Conservation (phyloP, 768 basidiomycete genomes). For the Lyophyllum shimeji region DNA sequence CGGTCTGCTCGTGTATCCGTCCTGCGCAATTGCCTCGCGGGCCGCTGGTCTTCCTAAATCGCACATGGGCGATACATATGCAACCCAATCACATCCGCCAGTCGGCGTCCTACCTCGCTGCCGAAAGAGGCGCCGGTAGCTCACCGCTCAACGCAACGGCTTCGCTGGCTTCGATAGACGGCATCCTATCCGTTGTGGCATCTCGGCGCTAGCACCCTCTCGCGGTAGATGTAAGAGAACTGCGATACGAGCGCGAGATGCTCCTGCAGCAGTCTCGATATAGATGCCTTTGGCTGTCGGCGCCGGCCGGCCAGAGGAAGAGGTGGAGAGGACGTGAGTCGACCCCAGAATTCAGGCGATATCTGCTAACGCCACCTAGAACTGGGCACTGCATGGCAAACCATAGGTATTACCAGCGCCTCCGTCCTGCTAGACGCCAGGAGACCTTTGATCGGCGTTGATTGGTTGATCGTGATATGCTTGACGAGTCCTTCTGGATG, state of each 20-base stretch:
- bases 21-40: background rate
- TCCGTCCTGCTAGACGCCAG: background rate
- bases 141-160: background rate
- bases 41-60: background rate
- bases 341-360: too few relatives aligned
- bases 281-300: too few relatives aligned
- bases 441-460: background rate
- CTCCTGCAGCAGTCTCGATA: too few relatives aligned
- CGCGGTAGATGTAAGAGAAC: too few relatives aligned
- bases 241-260: too few relatives aligned
- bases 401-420: background rate
- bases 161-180: background rate
- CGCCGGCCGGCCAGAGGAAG: too few relatives aligned
- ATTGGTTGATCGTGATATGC: background rate
- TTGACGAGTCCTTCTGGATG: background rate
- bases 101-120: background rate
- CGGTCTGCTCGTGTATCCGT: background rate
- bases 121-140: background rate
- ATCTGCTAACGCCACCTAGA: background rate
- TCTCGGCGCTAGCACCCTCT: too few relatives aligned
- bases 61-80: background rate
- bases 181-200: too few relatives aligned
- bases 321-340: background rate
- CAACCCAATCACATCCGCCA: background rate
- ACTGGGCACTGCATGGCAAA: background rate